Evolutionary conservation across 2,329 filamentous ascomycete genomes (phyloP).

Genomic region (Akanthomyces uredinophilus): DNA sequence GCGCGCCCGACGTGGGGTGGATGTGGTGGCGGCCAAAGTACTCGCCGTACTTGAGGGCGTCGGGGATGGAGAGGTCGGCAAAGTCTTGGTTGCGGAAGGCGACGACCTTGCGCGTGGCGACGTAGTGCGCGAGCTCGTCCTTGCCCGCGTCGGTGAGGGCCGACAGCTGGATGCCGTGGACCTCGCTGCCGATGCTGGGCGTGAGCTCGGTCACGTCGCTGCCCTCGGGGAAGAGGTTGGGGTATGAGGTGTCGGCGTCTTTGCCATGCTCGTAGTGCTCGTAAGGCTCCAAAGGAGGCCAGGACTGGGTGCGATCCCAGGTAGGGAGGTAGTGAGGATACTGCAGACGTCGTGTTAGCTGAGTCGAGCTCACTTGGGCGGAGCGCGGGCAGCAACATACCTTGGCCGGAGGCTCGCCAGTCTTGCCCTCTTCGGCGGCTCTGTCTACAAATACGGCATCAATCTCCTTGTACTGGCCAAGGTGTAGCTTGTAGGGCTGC

Average conservation of each 20-base stretch:
- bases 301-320: conserved; percentile 53
- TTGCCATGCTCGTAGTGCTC: conserved; percentile 62
- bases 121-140: conserved; percentile 61
- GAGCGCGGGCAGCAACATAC: conserved; percentile 15
- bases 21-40: conserved; percentile 69
- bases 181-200: conserved; percentile 59
- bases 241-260: conserved; percentile 56
- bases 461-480: conserved; percentile 29
- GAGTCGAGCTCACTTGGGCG: too few species aligned
- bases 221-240: conserved; percentile 50
- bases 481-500: conserved; percentile 21
- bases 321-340: conserved; percentile 49
- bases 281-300: conserved; percentile 55
- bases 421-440: conserved; percentile 26
- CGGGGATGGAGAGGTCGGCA: conserved; percentile 54
- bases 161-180: conserved; percentile 59
- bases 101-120: conserved; percentile 62
- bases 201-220: conserved; percentile 44
- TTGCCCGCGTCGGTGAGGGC: conserved; percentile 56
- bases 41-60: conserved; percentile 57
- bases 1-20: conserved; percentile 66
- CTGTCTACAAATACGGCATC: conserved; percentile 23
- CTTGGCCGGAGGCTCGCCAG: conserved; percentile 24
- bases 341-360: conserved; percentile 11
- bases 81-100: conserved; percentile 65